Evolutionary conservation across 2,329 filamentous ascomycete species (phyloP).

Genomic region (Scedosporium aurantiacum): DNA sequence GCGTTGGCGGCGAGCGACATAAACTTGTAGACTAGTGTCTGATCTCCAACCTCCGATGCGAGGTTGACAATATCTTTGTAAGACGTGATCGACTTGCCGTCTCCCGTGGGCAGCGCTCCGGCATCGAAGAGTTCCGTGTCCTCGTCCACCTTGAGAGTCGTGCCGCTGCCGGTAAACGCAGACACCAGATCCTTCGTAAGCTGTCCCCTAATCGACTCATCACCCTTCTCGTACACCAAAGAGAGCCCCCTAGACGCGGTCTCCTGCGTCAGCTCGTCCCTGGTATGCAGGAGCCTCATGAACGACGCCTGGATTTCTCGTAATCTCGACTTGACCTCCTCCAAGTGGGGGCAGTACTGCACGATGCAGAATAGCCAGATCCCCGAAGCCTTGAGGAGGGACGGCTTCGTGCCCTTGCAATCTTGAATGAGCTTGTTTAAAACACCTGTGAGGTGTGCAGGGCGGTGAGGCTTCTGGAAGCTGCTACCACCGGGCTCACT

Average conservation of each 20-base stretch:
- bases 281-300: slow-evolving; percentile 72
- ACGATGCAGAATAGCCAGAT: slow-evolving; percentile 92
- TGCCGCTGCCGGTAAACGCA: slow-evolving; percentile 70
- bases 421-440: slow-evolving; percentile 65
- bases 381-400: slow-evolving; percentile 79
- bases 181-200: slow-evolving; percentile 80
- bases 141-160: slow-evolving; percentile 70
- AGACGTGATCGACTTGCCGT: slow-evolving; percentile 80
- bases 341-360: slow-evolving; percentile 76
- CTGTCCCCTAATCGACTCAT: slow-evolving; percentile 66
- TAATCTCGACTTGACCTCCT: slow-evolving; percentile 61
- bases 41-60: slow-evolving; percentile 93
- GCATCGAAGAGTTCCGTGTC: slow-evolving; percentile 92
- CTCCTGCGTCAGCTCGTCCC: slow-evolving; percentile 92
- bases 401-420: slow-evolving; percentile 77
- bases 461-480: slow-evolving; percentile 27
- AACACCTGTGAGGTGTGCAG: slow-evolving; percentile 36
- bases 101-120: slow-evolving; percentile 78
- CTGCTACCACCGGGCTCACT: slow-evolving; percentile 20
- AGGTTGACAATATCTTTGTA: slow-evolving; percentile 97
- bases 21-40: slow-evolving; percentile 93
- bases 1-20: slow-evolving; percentile 96
- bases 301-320: slow-evolving; percentile 78
- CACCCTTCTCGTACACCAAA: slow-evolving; percentile 89
- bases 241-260: slow-evolving; percentile 83